Conservation (phyloP, 345 rosid species). For the Balakata baccata region DNA sequence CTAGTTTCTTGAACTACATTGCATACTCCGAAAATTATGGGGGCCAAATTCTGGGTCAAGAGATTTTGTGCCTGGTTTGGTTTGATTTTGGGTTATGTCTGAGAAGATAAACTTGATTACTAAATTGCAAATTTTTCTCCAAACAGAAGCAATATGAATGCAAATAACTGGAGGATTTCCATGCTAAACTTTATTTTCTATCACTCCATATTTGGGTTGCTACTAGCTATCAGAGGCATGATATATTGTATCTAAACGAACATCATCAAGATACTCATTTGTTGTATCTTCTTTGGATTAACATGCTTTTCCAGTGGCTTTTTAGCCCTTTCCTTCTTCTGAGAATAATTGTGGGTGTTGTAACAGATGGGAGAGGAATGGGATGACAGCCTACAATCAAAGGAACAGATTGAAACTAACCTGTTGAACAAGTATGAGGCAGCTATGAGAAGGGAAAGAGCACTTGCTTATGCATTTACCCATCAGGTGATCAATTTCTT, state of each 20-base stretch:
- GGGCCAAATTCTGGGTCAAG: background rate
- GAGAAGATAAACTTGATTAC: no score
- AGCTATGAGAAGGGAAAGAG: slow-evolving; percentile 89
- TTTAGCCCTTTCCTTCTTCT: background rate
- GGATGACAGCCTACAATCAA: slow-evolving; percentile 90
- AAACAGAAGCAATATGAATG: no score
- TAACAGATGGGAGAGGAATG: slow-evolving; percentile 82
- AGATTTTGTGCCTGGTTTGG: background rate
- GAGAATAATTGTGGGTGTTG: slow-evolving; percentile 15
- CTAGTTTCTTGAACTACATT: background rate
- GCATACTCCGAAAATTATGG: background rate
- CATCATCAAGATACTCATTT: background rate
- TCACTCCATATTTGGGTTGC: background rate
- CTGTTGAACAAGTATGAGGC: slow-evolving; percentile 85
- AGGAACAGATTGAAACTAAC: slow-evolving; percentile 80
- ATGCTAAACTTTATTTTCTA: background rate
- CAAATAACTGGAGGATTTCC: no score
- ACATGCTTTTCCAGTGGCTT: background rate
- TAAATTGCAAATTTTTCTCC: no score
- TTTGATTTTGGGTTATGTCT: background rate
- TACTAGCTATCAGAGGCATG: background rate
- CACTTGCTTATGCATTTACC: slow-evolving; percentile 80
- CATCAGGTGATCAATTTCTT: slow-evolving; percentile 65
- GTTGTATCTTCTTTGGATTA: background rate
- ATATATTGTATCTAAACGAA: background rate